phyloP scores from a whole-genome alignment of 1,139 yeast genomes.

The Pichia sp. region DNA sequence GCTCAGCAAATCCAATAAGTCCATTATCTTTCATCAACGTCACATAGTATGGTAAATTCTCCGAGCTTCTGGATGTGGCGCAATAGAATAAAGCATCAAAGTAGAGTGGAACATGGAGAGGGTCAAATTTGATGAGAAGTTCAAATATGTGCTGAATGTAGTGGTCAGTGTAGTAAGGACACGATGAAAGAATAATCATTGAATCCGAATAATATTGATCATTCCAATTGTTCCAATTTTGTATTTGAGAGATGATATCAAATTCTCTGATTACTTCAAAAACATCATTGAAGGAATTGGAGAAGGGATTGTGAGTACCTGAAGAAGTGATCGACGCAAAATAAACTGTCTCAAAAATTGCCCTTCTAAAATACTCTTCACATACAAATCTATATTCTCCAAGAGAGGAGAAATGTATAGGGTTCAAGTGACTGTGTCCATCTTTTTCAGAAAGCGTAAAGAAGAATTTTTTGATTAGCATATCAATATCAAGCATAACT shows the following conservation, averaged over 20 bases:
- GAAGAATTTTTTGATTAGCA: constrained; percentile 42
- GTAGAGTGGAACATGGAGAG: constrained; percentile 47
- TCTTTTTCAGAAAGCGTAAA: constrained; percentile 31
- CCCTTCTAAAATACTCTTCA: constrained; percentile 38
- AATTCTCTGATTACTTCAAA: constrained; percentile 21
- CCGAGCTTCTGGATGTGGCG: constrained; percentile 39
- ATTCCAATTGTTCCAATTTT: constrained; percentile 22
- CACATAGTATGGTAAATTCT: constrained; percentile 44
- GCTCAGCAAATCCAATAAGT: constrained; percentile 54
- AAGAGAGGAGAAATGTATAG: constrained; percentile 46
- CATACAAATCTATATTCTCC: constrained; percentile 18
- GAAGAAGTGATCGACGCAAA: constrained; percentile 5
- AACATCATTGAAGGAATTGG: constrained; percentile 17
- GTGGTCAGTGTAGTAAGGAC: constrained; percentile 54
- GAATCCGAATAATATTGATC: constrained; percentile 26
- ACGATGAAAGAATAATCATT: constrained; percentile 51
- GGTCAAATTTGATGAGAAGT: constrained; percentile 46
- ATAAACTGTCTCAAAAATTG: constrained; percentile 38
- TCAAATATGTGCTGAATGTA: constrained; percentile 57
- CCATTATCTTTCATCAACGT: constrained; percentile 49
- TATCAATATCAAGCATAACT: constrained; percentile 46
- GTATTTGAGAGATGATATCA: constrained; percentile 17
- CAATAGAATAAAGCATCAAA: constrained; percentile 57
- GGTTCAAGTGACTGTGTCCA: constrained; percentile 32
- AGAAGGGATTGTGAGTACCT: constrained; percentile 7